Percentiles rank a stretch among this genome's conserved stretches.
Conservation (phyloP, 2,329 filamentous ascomycete genomes). For the Fusarium sp. region DNA sequence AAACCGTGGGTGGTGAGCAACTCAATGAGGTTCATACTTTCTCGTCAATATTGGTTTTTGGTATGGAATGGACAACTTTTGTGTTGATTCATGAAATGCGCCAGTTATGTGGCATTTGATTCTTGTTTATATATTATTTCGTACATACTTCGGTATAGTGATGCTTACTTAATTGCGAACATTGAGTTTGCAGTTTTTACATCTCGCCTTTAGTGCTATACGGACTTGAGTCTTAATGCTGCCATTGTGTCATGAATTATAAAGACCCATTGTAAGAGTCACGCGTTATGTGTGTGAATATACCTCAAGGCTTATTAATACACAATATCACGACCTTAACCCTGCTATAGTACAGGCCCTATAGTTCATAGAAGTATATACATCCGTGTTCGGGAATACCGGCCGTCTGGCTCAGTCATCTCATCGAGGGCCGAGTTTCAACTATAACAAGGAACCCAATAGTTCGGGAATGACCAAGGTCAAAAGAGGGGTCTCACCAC, state of each 20-base stretch:
- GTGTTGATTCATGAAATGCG: neutral
- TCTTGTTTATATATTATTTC: neutral
- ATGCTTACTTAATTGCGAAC: neutral
- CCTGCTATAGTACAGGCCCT: neutral
- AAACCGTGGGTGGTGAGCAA: conserved; percentile 40
- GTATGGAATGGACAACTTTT: neutral
- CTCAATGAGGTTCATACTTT: neutral
- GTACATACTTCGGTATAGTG: neutral
- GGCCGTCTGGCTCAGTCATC: too few species aligned
- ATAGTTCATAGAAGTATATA: neutral
- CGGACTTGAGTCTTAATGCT: neutral
- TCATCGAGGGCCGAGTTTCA: too few species aligned
- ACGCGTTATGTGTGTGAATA: too few species aligned
- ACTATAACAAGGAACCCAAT: too few species aligned
- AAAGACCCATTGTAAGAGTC: too few species aligned
- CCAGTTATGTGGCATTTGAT: neutral
- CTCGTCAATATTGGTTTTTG: neutral
- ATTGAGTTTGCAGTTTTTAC: neutral
- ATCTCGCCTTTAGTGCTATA: neutral
- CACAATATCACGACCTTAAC: too few species aligned
- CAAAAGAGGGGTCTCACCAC: neutral
- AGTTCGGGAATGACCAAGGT: too few species aligned
- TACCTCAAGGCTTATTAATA: too few species aligned
- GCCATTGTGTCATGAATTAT: too few species aligned
- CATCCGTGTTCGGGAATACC: neutral